Conservation (phyloP, 1,284 basidiomycete species). For the Prillingera fragicola region DNA sequence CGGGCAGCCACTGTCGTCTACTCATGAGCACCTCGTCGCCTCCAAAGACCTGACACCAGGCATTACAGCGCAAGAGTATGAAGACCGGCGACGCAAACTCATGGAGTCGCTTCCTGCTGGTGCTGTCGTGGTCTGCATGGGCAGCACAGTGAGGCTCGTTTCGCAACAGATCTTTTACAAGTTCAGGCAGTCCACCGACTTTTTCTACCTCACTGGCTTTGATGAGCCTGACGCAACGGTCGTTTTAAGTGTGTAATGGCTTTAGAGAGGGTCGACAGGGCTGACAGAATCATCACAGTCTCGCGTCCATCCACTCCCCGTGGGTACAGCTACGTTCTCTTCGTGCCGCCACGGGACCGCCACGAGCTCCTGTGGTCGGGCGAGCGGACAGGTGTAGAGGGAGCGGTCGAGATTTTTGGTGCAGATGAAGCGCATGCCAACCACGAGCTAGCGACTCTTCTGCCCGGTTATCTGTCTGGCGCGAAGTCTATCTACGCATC, state of each 20-base stretch:
- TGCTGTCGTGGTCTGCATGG: conserved; percentile 71
- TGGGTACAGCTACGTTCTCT: conserved; percentile 85
- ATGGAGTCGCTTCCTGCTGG: conserved; percentile 73
- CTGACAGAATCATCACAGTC: conserved; percentile 19
- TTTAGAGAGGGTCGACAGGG: neutral
- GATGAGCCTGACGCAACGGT: conserved; percentile 87
- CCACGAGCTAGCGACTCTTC: conserved; percentile 32
- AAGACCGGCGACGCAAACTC: conserved; percentile 63
- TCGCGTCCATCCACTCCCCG: conserved; percentile 54
- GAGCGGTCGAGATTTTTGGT: conserved; percentile 61
- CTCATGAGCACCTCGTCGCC: conserved; percentile 72
- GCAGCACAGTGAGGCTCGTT: conserved; percentile 80
- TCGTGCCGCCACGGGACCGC: conserved; percentile 70
- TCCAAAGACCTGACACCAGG: conserved; percentile 76
- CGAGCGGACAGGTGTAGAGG: conserved; percentile 61
- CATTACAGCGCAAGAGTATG: conserved; percentile 75
- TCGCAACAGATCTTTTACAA: conserved; percentile 76
- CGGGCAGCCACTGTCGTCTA: conserved; percentile 69
- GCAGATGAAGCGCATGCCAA: conserved; percentile 60
- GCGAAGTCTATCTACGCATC: conserved; percentile 45
- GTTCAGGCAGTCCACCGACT: conserved; percentile 85
- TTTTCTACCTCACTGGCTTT: conserved; percentile 92
- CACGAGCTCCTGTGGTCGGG: conserved; percentile 90
- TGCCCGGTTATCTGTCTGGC: conserved; percentile 33
- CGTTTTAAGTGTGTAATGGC: conserved; percentile 59